Conservation (phyloP, 2,329 filamentous ascomycete species). For the Pestalotiopsis sp. region DNA sequence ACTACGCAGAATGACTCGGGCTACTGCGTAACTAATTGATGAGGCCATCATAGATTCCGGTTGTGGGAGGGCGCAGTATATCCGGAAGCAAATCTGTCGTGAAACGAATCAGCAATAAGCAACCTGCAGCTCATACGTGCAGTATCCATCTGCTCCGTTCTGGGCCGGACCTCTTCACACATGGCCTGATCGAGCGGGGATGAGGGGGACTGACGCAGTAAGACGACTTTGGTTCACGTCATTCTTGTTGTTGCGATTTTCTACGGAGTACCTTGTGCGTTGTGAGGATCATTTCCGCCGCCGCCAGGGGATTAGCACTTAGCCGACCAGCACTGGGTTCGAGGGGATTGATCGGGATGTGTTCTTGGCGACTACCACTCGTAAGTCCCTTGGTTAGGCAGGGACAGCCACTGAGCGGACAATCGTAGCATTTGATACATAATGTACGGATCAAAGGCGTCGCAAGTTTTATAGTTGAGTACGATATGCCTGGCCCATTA, state of each 20-base stretch:
- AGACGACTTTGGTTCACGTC: background rate
- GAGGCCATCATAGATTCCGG: background rate
- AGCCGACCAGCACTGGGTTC: background rate
- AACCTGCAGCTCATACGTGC: too few species aligned
- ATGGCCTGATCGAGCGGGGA: background rate
- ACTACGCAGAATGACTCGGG: background rate
- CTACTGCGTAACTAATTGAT: background rate
- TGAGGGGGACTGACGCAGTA: background rate
- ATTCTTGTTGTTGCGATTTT: background rate
- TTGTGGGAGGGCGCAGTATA: background rate
- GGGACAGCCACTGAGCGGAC: too few species aligned
- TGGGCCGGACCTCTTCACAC: background rate
- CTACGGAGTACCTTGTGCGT: background rate
- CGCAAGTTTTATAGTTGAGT: too few species aligned
- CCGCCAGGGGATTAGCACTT: background rate
- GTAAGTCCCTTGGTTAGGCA: too few species aligned
- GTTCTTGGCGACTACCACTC: too few species aligned
- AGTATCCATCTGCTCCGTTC: background rate
- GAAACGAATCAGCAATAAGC: too few species aligned
- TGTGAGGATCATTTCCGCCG: background rate
- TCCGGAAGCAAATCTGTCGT: background rate
- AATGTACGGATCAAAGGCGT: too few species aligned
- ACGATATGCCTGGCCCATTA: too few species aligned
- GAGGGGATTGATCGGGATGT: background rate
- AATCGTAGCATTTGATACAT: too few species aligned